Percentiles rank a stretch among this genome's conserved stretches.
Evolutionary conservation across 176 grass and related monocot genomes (phyloP).

Genomic region (Paspalum notatum): DNA sequence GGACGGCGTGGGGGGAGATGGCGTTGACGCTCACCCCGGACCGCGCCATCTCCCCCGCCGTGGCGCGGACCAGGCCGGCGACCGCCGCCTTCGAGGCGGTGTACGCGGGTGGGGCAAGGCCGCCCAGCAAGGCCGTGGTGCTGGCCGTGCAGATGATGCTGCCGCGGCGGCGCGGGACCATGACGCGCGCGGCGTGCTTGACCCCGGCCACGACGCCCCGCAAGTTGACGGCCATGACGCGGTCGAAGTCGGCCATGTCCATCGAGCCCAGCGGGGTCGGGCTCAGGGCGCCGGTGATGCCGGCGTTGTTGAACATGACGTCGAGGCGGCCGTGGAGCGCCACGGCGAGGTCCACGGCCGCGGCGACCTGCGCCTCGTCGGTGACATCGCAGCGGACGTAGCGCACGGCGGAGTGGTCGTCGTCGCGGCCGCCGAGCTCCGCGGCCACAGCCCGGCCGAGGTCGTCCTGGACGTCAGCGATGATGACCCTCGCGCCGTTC

Average conservation of each 20-base stretch:
- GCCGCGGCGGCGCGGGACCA: slow-evolving; percentile 47
- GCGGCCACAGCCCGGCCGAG: slow-evolving; percentile 36
- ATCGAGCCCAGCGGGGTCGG: neutral
- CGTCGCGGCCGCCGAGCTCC: slow-evolving; percentile 51
- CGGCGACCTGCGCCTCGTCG: slow-evolving; percentile 57
- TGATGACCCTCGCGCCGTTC: slow-evolving; percentile 58
- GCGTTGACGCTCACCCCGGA: slow-evolving; percentile 69
- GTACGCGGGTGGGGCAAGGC: neutral
- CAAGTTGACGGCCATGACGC: slow-evolving; percentile 53
- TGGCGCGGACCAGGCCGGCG: slow-evolving; percentile 17
- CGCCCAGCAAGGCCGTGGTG: neutral
- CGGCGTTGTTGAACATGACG: slow-evolving; percentile 72
- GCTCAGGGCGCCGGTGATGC: slow-evolving; percentile 28
- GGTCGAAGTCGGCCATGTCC: slow-evolving; percentile 55
- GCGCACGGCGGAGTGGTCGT: slow-evolving; percentile 13
- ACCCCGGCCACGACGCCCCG: slow-evolving; percentile 51
- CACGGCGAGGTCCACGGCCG: slow-evolving; percentile 50
- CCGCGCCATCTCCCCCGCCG: slow-evolving; percentile 29
- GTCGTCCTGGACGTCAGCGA: slow-evolving; percentile 64
- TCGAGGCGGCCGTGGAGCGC: slow-evolving; percentile 43
- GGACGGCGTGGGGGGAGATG: slow-evolving; percentile 51
- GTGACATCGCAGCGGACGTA: slow-evolving; percentile 63
- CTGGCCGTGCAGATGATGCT: slow-evolving; percentile 67
- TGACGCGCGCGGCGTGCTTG: slow-evolving; percentile 74
- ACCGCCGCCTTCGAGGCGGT: slow-evolving; percentile 4